Base-by-base conservation (phyloP, 768 basidiomycete species). In the Mycena vitilis region DNA sequence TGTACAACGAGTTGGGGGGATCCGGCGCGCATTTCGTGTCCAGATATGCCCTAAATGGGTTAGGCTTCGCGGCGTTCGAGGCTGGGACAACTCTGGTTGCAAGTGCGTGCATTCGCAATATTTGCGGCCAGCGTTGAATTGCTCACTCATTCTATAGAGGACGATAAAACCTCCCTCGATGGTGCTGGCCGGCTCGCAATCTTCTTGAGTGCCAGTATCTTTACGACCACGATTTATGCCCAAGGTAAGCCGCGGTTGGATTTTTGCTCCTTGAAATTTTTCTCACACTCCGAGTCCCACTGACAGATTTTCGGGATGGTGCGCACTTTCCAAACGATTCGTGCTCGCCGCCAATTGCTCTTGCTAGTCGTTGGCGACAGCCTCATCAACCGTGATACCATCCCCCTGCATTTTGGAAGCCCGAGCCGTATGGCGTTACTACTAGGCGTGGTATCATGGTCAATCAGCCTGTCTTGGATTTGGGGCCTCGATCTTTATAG, bases 191-290 rank as follows among this genome's bases (percentile, higher is more conserved):
- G 71, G 57, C 71, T 78, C 2, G 77, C 84, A 0, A 65, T 79
- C 37, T 73, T 74, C 37, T 49, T 82, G 59, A 84, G 80, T 36
- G 75, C 77, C 4, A 74, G 76, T 3, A 78, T 83, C 22, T 79
- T 83, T 59, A 67, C 79, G 10, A 82, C 83, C 1, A 84, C 84
- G 0, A 81, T 84, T 12, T 83, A 83, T 44, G 79, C 81, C 9
- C 82, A 85, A 74, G 65, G 65, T 60, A 22, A 5, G 37, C 30
- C 20, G 18, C 23, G 20, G 40, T 40, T 40, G 40, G 10, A 22
- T 22, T 20, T 37, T 36, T 37, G 5, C 10, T 7, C 2, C 18
- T 34, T 9, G 25, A 34, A 16, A 9, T 8, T 38, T 38, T 1
- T 34, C n/a, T 66, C 13, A 36, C 20, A n/a, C n/a, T n/a, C n/a